Conservation (phyloP, 2,329 filamentous ascomycete species). For the Capronia epimyces region DNA sequence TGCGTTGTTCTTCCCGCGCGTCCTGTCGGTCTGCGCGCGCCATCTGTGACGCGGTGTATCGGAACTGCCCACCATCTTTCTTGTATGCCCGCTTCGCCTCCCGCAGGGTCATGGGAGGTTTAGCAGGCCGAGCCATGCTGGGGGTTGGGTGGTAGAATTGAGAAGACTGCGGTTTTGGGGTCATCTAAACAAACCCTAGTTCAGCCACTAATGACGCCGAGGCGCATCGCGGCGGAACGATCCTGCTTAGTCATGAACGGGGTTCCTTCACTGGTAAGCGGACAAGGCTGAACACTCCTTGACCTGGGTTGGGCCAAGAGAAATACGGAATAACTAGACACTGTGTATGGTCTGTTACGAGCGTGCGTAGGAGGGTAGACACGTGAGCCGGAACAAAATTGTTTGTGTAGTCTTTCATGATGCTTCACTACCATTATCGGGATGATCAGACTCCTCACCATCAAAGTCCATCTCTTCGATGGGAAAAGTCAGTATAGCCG, state of each 20-base stretch:
- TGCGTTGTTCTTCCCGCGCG: conserved; percentile 21
- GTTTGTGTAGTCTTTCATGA: too few species aligned
- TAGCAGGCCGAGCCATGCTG: conserved; percentile 21
- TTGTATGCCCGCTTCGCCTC: conserved; percentile 27
- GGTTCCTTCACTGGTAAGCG: too few species aligned
- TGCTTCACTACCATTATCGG: conserved; percentile 13
- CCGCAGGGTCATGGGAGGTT: conserved; percentile 27
- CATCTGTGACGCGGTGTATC: conserved; percentile 25
- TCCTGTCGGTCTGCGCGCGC: conserved; percentile 25
- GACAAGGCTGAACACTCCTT: conserved; percentile 1
- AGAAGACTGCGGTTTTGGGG: background rate
- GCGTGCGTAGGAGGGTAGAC: background rate
- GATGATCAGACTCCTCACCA: conserved; percentile 44
- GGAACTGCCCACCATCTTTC: conserved; percentile 20
- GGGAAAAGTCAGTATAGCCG: conserved; percentile 85
- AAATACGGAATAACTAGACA: too few species aligned
- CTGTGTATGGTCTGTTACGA: too few species aligned
- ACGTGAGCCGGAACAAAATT: background rate
- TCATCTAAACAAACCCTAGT: background rate
- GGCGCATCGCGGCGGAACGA: background rate
- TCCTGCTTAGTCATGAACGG: background rate
- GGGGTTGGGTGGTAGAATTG: background rate
- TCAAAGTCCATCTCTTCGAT: conserved; percentile 74
- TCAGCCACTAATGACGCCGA: background rate
- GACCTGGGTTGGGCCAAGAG: too few species aligned